Base-by-base conservation (phyloP, 2,329 filamentous ascomycete genomes). In the Exophiala aquamarina region DNA sequence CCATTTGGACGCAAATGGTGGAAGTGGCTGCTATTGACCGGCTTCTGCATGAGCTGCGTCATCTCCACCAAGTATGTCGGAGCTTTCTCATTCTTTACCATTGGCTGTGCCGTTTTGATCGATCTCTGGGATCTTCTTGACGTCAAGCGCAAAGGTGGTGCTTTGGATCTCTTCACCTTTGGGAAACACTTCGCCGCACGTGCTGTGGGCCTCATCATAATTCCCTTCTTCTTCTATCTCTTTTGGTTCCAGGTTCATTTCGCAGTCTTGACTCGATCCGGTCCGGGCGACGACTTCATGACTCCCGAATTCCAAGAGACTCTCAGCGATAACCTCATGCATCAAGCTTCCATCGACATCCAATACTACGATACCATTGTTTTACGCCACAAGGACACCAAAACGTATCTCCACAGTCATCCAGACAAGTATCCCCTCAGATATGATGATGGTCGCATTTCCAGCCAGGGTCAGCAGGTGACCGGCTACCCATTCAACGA, bases 231-330 rank as follows among this genome's bases (percentile, higher is more conserved):
- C 63, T 94, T 98, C 71, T 98, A 98, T 70, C 81, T 98, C 37
- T 97, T 98, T 78, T 98, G 93, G 93, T 98, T 98, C 84, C 93
- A 98, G 77, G 91, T 98, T 21, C 93, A 98, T 73, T 98, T 98
- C 68, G 79, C 89, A 35, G 89, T 98, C 61, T 78, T 98, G 54
- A 86, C 74, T 57, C 81, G 85, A 50, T 97, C 93, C 42, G 93
- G 93, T 28, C 92, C 93, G 35, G 93, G 93, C 44, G 93, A 98
- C 65, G 92, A 97, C 63, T 98, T 98, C 73, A 98, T 98, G 93
- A 90, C 87, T 3, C 93, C 93, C 1, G 89, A 93, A 63, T 98
- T 98, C 75, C 93, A 98, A 73, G 91, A 95, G 73, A 97, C 93
- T 2, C 76, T 98, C 55, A 90, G 87, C 63, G 92, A 98, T 74